These are phyloP conservation scores for Hymenoscyphus repandus DNA, from an alignment of 2,329 filamentous ascomycete species.

Conservation along the genomic window DNA sequence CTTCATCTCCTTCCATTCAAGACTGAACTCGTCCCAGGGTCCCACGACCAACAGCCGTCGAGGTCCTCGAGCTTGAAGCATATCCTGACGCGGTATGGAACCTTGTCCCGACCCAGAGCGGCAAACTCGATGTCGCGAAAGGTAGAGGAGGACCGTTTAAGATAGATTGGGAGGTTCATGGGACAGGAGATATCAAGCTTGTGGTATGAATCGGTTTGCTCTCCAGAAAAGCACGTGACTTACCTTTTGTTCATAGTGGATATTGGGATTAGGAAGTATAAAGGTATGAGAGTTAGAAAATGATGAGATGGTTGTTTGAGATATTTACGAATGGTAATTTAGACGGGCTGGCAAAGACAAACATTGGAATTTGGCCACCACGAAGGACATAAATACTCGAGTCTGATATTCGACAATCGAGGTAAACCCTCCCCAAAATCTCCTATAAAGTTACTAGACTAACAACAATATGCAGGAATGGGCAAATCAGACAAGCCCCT, in stretches of 20 bases:
- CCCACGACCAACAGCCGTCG: constrained; percentile 40
- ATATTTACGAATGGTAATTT: no score
- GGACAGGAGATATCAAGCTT: constrained; percentile 64
- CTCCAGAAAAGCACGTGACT: constrained; percentile 13
- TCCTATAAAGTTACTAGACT: background rate
- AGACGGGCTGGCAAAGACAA: constrained; percentile 74
- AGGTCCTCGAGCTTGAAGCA: constrained; percentile 60
- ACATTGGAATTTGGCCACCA: constrained; percentile 77
- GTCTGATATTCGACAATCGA: constrained; percentile 76
- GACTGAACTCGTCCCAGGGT: constrained; percentile 11
- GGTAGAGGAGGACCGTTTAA: constrained; percentile 69
- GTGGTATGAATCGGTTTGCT: constrained; percentile 44
- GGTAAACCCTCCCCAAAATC: constrained; percentile 32
- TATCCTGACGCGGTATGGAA: constrained; percentile 64
- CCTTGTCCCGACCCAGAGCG: constrained; percentile 59
- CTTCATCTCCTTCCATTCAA: background rate
- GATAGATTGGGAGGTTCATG: constrained; percentile 77
- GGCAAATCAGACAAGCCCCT: constrained; percentile 74
- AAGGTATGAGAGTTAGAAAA: constrained; percentile 31
- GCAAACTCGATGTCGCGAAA: constrained; percentile 58
- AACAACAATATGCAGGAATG: constrained; percentile 43
- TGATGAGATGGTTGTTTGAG: no score
- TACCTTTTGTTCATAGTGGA: constrained; percentile 47
- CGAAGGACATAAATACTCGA: constrained; percentile 61
- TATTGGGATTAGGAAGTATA: constrained; percentile 73